phyloP scores from a whole-genome alignment of 345 rosid species.

The Linum lewisii region DNA sequence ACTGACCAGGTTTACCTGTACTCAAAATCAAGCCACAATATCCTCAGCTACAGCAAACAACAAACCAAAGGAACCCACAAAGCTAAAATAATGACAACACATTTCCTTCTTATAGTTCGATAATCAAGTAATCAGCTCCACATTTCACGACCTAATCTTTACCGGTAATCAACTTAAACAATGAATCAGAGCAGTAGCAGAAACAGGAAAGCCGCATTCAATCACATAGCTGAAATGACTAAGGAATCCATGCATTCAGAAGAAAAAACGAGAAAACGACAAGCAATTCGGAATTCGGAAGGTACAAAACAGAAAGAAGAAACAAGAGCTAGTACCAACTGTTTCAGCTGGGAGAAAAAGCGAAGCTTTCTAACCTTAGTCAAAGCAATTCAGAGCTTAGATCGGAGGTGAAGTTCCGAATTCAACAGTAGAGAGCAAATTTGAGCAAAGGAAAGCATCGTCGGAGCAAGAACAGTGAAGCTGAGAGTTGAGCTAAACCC shows the following conservation, averaged over 20 bases:
- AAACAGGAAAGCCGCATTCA: no score
- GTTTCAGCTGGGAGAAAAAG: neutral
- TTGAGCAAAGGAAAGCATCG: neutral
- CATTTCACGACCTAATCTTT: no score
- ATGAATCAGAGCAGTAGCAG: no score
- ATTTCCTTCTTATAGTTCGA: no score
- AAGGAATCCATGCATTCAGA: no score
- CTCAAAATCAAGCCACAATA: neutral
- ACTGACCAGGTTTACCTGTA: neutral
- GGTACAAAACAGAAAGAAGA: no score
- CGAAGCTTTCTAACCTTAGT: constrained; percentile 13
- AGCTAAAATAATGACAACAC: neutral
- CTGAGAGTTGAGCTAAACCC: constrained; percentile 5
- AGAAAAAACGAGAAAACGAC: no score
- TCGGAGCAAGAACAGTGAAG: neutral
- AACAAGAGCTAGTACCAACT: neutral
- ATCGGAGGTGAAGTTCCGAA: neutral
- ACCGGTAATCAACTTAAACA: no score
- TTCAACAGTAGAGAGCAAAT: neutral
- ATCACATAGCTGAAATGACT: no score
- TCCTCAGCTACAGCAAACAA: neutral
- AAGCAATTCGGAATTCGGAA: no score
- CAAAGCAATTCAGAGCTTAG: constrained; percentile 1
- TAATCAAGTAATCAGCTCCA: no score
- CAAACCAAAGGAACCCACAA: neutral